Evolutionary conservation across 1,139 yeast species (phyloP), one percentile per base, ranked within the genome.

Genomic region (Pichia terricola): DNA sequence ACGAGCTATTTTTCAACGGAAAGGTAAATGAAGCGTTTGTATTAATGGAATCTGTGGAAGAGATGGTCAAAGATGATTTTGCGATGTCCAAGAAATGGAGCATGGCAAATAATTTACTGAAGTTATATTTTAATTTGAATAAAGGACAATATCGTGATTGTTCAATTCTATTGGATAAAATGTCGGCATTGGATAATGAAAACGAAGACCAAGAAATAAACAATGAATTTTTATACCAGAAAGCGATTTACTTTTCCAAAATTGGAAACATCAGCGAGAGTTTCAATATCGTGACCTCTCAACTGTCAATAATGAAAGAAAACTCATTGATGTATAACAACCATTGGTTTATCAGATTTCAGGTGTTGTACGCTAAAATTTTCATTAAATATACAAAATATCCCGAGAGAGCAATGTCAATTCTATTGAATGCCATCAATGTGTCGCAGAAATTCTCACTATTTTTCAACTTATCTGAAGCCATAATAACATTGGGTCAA

Each of bases 391-490:
- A 72, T 1, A 70, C 61, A 1, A 25, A 68, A 1, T 61, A 66
- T 4, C 67, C 69, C 9, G 56, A 69, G 6, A 62, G 73, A 41
- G 73, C 69, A 0, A 50, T 76, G 11, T 66, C 77, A 0, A 57
- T 71, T 35, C 54, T 73, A 0, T 57, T 75, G 2, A 75, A 72
- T 52, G 72, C 71, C 39, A 58, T 76, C 5, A 66, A 68, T 39
- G 53, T 63, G 22, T 70, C 77, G 1, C 65, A 66, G 35, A 55
- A 59, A 11, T 59, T 69, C 28, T 78, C 79, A 0, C 66, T 66
- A 45, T 53, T 58, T 7, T 51, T 66, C 0, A 53, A 74, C 11
- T 56, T 67, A 6, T 61, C 65, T 1, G 75, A 75, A 45, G 73
- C 73, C 0, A 53, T 68, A 9, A 40, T 72, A 4, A 54, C 65